Percentiles rank a stretch among this genome's conserved stretches.
Conservation (phyloP, 495 filamentous ascomycete species). For the Darksidea phi region DNA sequence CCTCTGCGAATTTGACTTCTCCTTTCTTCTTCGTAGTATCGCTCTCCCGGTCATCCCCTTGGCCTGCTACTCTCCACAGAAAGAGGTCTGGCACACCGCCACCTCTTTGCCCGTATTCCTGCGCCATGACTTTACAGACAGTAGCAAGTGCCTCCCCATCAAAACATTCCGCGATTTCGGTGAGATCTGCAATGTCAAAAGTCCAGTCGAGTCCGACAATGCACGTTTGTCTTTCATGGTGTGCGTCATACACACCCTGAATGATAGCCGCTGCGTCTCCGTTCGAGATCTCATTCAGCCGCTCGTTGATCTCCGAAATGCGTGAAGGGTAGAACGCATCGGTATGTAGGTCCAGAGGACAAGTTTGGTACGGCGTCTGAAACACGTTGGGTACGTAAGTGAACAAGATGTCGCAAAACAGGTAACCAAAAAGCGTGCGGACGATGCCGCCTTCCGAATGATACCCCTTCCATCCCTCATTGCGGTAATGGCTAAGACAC, state of each 20-base stretch:
- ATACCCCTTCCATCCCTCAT: constrained; percentile 87
- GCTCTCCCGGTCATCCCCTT: constrained; percentile 29
- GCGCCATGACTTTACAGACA: constrained; percentile 87
- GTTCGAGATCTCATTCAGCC: constrained; percentile 70
- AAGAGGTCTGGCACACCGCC: constrained; percentile 92
- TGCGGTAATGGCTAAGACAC: constrained; percentile 83
- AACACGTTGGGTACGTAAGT: constrained; percentile 95
- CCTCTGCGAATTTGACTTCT: constrained; percentile 82
- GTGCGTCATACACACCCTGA: constrained; percentile 59
- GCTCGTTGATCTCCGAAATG: constrained; percentile 83
- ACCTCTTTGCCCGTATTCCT: constrained; percentile 85
- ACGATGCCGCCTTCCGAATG: constrained; percentile 89
- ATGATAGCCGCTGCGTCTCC: constrained; percentile 63
- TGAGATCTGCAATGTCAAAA: constrained; percentile 74
- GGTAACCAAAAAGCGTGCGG: constrained; percentile 83
- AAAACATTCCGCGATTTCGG: constrained; percentile 80
- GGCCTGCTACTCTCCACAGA: constrained; percentile 61
- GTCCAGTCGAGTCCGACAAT: constrained; percentile 90
- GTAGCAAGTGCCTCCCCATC: constrained; percentile 73
- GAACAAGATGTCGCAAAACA: constrained; percentile 93
- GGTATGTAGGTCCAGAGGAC: constrained; percentile 87
- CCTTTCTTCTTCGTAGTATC: constrained; percentile 43
- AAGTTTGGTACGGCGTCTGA: constrained; percentile 90
- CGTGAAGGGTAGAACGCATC: constrained; percentile 88
- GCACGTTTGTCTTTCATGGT: constrained; percentile 70